Percentiles rank a stretch among this genome's conserved stretches.
Evolutionary conservation across 73 alveolate genomes (phyloP).

Genomic region (Tetrahymena thermophila): DNA sequence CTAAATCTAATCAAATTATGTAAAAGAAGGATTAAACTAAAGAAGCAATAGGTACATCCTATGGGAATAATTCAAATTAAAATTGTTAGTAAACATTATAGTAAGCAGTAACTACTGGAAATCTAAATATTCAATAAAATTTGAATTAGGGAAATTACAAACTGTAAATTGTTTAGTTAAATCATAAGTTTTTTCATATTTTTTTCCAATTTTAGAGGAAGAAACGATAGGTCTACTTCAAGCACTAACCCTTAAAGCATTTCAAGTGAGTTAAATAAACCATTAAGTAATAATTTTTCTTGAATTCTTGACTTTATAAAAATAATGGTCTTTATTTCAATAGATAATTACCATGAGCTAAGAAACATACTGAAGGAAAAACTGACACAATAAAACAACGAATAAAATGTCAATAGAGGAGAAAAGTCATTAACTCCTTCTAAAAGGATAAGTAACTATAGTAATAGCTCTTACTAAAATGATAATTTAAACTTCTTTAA

Average conservation of each 20-base stretch:
- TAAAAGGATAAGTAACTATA: background rate
- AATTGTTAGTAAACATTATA: background rate
- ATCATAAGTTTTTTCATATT: background rate
- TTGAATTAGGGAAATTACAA: background rate
- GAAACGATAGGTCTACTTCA: background rate
- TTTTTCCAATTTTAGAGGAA: background rate
- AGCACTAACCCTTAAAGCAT: background rate
- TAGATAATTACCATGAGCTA: background rate
- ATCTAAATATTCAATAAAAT: background rate
- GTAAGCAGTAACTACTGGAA: background rate
- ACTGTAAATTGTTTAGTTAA: background rate
- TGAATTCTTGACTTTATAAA: background rate
- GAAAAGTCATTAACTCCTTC: background rate
- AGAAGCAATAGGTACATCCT: background rate
- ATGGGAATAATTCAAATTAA: background rate
- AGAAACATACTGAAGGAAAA: background rate
- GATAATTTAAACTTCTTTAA: background rate
- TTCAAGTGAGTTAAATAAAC: background rate
- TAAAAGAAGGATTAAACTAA: background rate
- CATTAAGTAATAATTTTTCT: background rate
- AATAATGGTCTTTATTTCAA: background rate
- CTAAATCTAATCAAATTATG: background rate
- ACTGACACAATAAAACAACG: background rate
- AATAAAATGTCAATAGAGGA: background rate
- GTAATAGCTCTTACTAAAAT: background rate